These are phyloP conservation scores for Candida sojae DNA, from an alignment of 1,139 yeast species.

Conservation along the genomic window DNA sequence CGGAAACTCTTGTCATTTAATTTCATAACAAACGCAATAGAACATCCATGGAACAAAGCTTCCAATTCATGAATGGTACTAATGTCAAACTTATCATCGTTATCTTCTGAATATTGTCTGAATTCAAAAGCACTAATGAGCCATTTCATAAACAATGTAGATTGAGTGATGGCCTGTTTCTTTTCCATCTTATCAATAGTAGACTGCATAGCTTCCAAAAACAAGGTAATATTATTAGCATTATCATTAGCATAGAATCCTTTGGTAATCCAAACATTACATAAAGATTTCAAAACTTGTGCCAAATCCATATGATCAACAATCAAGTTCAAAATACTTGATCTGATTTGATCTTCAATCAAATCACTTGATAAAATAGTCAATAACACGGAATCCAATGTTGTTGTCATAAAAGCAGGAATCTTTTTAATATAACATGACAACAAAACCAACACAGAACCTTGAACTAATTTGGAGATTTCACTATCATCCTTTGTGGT, in stretches of 20 bases:
- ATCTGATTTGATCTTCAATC: constrained; percentile 61
- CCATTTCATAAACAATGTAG: constrained; percentile 72
- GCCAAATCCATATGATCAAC: constrained; percentile 70
- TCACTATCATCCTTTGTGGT: constrained; percentile 28
- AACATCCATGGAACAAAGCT: constrained; percentile 70
- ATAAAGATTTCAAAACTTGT: constrained; percentile 61
- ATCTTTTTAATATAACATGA: constrained; percentile 79
- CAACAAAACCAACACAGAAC: constrained; percentile 69
- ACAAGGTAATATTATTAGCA: constrained; percentile 68
- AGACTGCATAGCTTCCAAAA: constrained; percentile 63
- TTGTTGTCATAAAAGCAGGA: constrained; percentile 81
- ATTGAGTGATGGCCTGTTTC: constrained; percentile 69
- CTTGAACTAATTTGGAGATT: constrained; percentile 47
- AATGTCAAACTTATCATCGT: constrained; percentile 51
- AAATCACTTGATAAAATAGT: constrained; percentile 58
- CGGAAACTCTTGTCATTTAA: constrained; percentile 92
- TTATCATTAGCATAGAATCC: constrained; percentile 35
- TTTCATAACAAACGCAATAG: constrained; percentile 79
- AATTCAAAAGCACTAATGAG: constrained; percentile 72
- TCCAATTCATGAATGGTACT: constrained; percentile 84
- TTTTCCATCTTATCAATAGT: constrained; percentile 70
- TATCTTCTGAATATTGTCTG: constrained; percentile 46
- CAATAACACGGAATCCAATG: constrained; percentile 60
- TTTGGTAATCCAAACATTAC: constrained; percentile 57
- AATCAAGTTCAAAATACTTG: constrained; percentile 63